phyloP scores from a whole-genome alignment of 768 basidiomycete species.

The Mycena maculata region DNA sequence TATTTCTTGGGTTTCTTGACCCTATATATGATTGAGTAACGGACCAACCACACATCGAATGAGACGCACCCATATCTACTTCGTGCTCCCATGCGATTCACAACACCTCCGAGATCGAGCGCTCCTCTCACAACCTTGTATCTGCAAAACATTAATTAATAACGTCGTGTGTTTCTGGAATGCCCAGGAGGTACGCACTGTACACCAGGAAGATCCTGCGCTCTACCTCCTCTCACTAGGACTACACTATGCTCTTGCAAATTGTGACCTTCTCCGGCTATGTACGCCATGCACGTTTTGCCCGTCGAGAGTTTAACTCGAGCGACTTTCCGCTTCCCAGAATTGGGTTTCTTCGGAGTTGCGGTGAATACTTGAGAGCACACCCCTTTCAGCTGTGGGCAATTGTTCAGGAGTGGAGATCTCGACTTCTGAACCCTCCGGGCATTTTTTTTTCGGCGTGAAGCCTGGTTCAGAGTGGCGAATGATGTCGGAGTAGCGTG shows the following conservation, averaged over 20 bases:
- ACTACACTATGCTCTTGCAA: constrained; percentile 98
- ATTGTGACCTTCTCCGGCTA: constrained; percentile 97
- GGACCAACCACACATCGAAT: not conserved
- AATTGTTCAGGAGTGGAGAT: constrained; percentile 83
- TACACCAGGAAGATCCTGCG: constrained; percentile 98
- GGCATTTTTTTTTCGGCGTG: constrained; percentile 73
- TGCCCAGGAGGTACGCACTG: constrained; percentile 63
- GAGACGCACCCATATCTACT: constrained; percentile 89
- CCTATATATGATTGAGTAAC: constrained; percentile 40
- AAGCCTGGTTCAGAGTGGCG: constrained; percentile 89
- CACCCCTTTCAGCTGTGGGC: constrained; percentile 93
- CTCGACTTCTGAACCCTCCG: constrained; percentile 62
- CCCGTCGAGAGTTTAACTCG: constrained; percentile 93
- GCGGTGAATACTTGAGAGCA: constrained; percentile 83
- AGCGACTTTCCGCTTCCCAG: constrained; percentile 97
- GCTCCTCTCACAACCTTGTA: constrained; percentile 97
- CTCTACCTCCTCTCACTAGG: constrained; percentile 92
- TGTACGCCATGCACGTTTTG: constrained; percentile 90
- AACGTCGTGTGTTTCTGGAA: not conserved
- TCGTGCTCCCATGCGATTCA: constrained; percentile 80
- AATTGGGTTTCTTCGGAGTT: constrained; percentile 98
- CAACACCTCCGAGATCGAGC: constrained; percentile 91
- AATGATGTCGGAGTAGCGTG: constrained; percentile 68
- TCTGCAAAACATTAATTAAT: constrained; percentile 53
- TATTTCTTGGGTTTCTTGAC: constrained; percentile 92